These are phyloP conservation scores for Curvularia sp. DNA, from an alignment of 2,329 filamentous ascomycete species.

Conservation along the genomic window DNA sequence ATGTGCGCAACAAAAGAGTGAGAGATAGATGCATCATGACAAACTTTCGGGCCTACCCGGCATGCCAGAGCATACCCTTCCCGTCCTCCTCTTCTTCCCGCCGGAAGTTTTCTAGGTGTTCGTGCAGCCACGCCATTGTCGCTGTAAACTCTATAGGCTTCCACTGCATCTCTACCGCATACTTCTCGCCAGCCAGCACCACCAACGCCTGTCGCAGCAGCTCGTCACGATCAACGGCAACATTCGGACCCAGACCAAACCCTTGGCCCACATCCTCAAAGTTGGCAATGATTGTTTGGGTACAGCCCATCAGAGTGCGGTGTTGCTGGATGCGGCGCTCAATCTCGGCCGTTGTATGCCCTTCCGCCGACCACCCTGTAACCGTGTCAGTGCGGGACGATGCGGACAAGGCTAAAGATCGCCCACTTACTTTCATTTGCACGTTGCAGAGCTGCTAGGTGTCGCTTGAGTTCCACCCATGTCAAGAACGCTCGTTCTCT, in stretches of 20 bases:
- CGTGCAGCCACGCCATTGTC: constrained; percentile 39
- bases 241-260: constrained; percentile 27
- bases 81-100: constrained; percentile 41
- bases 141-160: constrained; percentile 41
- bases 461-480: constrained; percentile 47
- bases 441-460: constrained; percentile 45
- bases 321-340: constrained; percentile 46
- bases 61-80: constrained; percentile 38
- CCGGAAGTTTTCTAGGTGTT: constrained; percentile 38
- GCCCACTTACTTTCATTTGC: constrained; percentile 40
- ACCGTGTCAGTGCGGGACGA: constrained; percentile 16
- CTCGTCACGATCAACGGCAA: constrained; percentile 39
- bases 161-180: constrained; percentile 45
- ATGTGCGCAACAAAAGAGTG: constrained; percentile 8
- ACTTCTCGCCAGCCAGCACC: constrained; percentile 43
- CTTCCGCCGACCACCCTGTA: constrained; percentile 44
- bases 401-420: constrained; percentile 1
- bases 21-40: background rate
- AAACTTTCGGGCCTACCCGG: constrained; percentile 24
- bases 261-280: constrained; percentile 43
- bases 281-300: constrained; percentile 41
- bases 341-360: constrained; percentile 38
- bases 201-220: constrained; percentile 45
- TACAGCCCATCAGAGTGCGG: constrained; percentile 44
- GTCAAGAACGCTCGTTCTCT: constrained; percentile 45